Percentiles rank a stretch among this genome's conserved stretches.
phyloP scores from a whole-genome alignment of 805 yeast genomes.

The Starmerella bombi region DNA sequence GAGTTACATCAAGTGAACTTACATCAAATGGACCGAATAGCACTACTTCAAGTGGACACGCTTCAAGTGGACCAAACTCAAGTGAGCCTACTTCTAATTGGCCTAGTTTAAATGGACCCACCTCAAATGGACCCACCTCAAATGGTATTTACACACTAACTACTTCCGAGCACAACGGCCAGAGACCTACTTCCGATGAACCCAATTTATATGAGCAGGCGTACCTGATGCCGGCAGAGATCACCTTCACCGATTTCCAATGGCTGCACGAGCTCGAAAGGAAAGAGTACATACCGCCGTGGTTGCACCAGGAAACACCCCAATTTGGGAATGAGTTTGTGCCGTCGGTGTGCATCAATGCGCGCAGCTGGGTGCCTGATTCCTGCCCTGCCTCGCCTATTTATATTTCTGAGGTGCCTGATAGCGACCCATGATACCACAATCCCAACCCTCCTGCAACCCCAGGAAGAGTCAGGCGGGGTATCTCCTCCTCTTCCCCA shows the following conservation, averaged over 20 bases:
- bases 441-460: neutral
- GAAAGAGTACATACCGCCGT: conserved; percentile 13
- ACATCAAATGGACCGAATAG: too few species aligned
- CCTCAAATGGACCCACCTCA: too few species aligned
- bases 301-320: conserved; percentile 2
- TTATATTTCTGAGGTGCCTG: conserved; percentile 13
- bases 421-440: conserved; percentile 10
- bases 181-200: too few species aligned
- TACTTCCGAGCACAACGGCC: too few species aligned
- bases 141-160: too few species aligned
- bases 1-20: too few species aligned
- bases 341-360: conserved; percentile 8
- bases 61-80: too few species aligned
- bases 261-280: conserved; percentile 17
- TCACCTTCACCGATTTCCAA: conserved; percentile 7
- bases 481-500: neutral
- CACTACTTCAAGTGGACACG: too few species aligned
- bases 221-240: conserved; percentile 6
- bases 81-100: too few species aligned
- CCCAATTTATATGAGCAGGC: too few species aligned
- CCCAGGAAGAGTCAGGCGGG: neutral
- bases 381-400: conserved; percentile 20
- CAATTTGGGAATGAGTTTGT: neutral
- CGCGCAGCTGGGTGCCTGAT: conserved; percentile 11
- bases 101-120: too few species aligned